These are phyloP conservation scores for Saccharomyces hybrid DNA, from an alignment of 1,139 yeast species.

Conservation along the genomic window DNA sequence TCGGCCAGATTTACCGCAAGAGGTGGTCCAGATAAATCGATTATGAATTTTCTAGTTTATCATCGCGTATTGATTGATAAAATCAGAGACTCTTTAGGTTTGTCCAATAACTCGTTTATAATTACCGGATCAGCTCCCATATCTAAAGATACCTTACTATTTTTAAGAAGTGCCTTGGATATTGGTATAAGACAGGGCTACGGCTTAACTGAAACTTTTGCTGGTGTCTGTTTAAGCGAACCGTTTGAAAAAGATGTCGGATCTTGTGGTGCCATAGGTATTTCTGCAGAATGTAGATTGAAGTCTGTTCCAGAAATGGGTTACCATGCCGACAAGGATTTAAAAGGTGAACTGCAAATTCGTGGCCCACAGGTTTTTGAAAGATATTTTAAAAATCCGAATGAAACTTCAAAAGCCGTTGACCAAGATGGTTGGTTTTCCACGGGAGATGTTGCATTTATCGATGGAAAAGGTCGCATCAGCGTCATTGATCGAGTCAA, in stretches of 20 bases:
- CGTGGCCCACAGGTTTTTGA: constrained; percentile 62
- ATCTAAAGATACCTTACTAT: constrained; percentile 49
- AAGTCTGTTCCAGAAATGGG: constrained; percentile 64
- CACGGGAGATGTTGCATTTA: constrained; percentile 66
- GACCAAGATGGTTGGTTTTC: constrained; percentile 68
- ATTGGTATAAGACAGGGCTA: constrained; percentile 63
- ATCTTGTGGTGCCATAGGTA: constrained; percentile 54
- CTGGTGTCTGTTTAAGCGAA: constrained; percentile 47
- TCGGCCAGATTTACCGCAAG: constrained; percentile 31
- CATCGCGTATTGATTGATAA: constrained; percentile 46
- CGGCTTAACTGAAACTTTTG: constrained; percentile 70
- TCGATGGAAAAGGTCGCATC: constrained; percentile 49
- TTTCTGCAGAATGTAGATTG: constrained; percentile 50
- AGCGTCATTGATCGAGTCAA: constrained; percentile 67
- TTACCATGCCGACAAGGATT: constrained; percentile 42
- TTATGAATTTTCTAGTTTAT: constrained; percentile 32
- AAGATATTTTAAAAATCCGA: constrained; percentile 52
- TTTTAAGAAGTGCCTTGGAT: constrained; percentile 55
- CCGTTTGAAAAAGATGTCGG: constrained; percentile 46
- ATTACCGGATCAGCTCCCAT: constrained; percentile 74
- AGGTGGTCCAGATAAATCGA: constrained; percentile 33
- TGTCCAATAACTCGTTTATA: constrained; percentile 40
- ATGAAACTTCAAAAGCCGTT: constrained; percentile 45
- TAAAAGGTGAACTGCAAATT: constrained; percentile 53
- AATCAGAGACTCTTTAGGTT: constrained; percentile 50